Evolutionary conservation across 169 alveolate genomes (phyloP), one percentile per base, ranked within the genome.

Genomic region (Perkinsus olseni): DNA sequence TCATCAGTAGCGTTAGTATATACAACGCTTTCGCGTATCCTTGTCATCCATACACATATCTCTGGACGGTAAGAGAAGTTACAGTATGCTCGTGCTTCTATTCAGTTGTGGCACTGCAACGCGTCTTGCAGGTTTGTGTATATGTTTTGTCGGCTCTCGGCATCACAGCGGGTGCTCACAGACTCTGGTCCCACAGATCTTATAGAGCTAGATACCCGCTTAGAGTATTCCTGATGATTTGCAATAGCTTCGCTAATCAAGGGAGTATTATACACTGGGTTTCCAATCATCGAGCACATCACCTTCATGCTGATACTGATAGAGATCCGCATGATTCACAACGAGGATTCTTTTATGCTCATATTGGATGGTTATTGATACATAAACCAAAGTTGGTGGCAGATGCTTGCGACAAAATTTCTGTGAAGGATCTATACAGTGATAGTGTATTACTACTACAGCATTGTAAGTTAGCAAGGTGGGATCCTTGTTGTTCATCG

Each of bases 101-200:
- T 40, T 40, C 50, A 11, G 11, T 6, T 11, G 50, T 40, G 50
- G 50, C 11, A 40, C 50, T 40, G 50, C 11, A 11, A 40, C 3
- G 11, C 50, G 50, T 40, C 50, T 40, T 40, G 50, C 50, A 40
- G 50, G 50, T 40, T 38, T 91, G 92, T 82, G 74, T 51, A 36
- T 96, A 95, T 92, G 91, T 95, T 37, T 93, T 95, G 38, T 94
- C 96, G 38, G 98, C 98, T 0, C 93, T 97, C 51, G 98, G 98
- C 74, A 97, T 97, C 94, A 97, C 98, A n/a, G 96, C 96, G 62
- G 98, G 98, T 20, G 97, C 98, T 34, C 98, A 97, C 90, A 96
- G 98, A 31, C 92, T 97, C 92, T 97, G 98, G 98, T 94, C 98
- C 50, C 98, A 97, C 93, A 94, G 97, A 40, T 91, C 97, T 91